Conservation (phyloP, 345 rosid species). For the Hevea brasiliensis region DNA sequence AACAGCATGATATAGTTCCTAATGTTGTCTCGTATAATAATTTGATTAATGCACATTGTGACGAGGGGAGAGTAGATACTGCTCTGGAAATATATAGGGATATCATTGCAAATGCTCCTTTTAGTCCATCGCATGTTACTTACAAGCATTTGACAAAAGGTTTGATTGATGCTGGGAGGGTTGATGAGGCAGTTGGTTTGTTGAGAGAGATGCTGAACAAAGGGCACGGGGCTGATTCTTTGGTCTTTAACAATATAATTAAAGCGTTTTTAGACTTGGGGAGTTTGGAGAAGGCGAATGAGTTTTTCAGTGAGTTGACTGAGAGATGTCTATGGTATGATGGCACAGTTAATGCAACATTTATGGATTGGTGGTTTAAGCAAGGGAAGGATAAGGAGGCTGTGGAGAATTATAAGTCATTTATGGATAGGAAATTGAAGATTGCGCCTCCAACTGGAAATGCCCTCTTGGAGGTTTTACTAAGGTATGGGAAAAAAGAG, state of each 20-base stretch:
- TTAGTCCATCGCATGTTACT: conserved; percentile 76
- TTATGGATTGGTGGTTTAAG: conserved; percentile 95
- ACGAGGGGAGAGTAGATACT: conserved; percentile 71
- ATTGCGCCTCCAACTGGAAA: conserved; percentile 86
- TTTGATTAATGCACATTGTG: conserved; percentile 86
- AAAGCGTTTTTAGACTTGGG: conserved; percentile 73
- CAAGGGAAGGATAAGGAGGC: conserved; percentile 84
- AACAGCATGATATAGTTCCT: conserved; percentile 76
- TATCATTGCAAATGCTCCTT: conserved; percentile 72
- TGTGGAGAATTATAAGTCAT: conserved; percentile 74
- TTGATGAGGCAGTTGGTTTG: conserved; percentile 73
- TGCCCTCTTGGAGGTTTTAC: conserved; percentile 74
- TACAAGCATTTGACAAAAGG: conserved; percentile 96
- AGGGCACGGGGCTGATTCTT: conserved; percentile 94
- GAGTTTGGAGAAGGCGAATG: conserved; percentile 78
- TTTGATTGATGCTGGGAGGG: conserved; percentile 70
- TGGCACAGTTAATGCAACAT: conserved; percentile 79
- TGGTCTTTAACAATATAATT: conserved; percentile 78
- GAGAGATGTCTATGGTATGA: conserved; percentile 82
- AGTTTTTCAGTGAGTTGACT: conserved; percentile 82
- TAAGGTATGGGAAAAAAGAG: conserved; percentile 60
- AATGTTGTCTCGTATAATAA: conserved; percentile 91
- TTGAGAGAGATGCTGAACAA: conserved; percentile 83
- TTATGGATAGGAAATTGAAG: conserved; percentile 72
- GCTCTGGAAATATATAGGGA: conserved; percentile 66